Conservation (phyloP, 495 filamentous ascomycete genomes). For the Aspergillus saccharolyticus region DNA sequence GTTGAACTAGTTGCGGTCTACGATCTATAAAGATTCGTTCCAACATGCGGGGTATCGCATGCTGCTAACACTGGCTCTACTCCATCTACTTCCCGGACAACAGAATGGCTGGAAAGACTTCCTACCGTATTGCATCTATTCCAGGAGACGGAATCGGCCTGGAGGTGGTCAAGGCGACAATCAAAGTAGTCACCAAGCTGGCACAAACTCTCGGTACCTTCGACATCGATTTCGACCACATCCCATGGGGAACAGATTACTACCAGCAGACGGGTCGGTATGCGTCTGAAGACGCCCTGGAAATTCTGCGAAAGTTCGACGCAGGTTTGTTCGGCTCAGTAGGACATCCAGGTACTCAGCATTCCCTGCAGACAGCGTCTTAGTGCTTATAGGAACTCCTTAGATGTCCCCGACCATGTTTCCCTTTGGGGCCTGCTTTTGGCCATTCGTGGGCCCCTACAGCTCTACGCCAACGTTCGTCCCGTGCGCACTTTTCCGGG, state of each 20-base stretch:
- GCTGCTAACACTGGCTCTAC: background rate
- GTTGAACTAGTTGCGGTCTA: background rate
- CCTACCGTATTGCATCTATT: slow-evolving; percentile 46
- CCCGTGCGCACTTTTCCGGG: slow-evolving; percentile 46
- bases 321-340: slow-evolving; percentile 55
- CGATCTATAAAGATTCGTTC: background rate
- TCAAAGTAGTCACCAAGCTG: slow-evolving; percentile 40
- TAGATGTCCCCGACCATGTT: slow-evolving; percentile 53
- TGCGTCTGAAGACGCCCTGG: slow-evolving; percentile 47
- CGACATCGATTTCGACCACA: slow-evolving; percentile 44
- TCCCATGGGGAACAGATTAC: slow-evolving; percentile 47
- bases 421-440: slow-evolving; percentile 52
- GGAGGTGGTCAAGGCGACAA: slow-evolving; percentile 48
- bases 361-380: background rate
- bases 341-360: slow-evolving; percentile 44
- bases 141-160: slow-evolving; percentile 51
- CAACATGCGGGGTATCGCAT: background rate
- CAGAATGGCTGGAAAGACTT: slow-evolving; percentile 7
- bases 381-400: background rate
- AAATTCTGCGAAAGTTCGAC: slow-evolving; percentile 45
- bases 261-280: slow-evolving; percentile 51
- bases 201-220: slow-evolving; percentile 41
- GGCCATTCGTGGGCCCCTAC: slow-evolving; percentile 49
- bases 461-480: slow-evolving; percentile 53
- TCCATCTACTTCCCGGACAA: background rate